Evolutionary conservation across 2,329 filamentous ascomycete genomes (phyloP).

Genomic region (Aspergillus fructus): DNA sequence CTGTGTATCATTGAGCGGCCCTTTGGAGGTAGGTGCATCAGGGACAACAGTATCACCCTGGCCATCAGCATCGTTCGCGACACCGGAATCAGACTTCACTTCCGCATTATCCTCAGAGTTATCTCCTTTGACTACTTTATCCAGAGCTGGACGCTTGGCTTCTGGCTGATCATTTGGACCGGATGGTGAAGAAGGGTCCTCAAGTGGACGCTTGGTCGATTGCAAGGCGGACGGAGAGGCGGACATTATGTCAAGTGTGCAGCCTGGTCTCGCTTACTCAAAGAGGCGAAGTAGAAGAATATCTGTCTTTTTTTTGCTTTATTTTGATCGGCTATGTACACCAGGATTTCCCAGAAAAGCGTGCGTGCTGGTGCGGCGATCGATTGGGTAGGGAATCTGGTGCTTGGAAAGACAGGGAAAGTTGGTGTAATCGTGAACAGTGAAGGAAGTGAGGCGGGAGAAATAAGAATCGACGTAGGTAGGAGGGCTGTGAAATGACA

Average conservation of each 20-base stretch:
- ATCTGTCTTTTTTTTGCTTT: constrained; percentile 52
- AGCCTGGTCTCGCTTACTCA: constrained; percentile 40
- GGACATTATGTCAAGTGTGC: constrained; percentile 62
- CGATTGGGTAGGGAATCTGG: constrained; percentile 40
- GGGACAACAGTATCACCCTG: constrained; percentile 70
- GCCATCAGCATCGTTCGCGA: constrained; percentile 26
- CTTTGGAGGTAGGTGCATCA: constrained; percentile 60
- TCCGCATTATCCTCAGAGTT: constrained; percentile 34
- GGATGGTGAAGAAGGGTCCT: constrained; percentile 94
- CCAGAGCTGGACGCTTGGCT: constrained; percentile 91
- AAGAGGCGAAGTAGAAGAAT: constrained; percentile 46
- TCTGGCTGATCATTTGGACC: constrained; percentile 90
- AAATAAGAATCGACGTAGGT: constrained; percentile 31
- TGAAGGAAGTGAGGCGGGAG: constrained; percentile 38
- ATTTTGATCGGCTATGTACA: constrained; percentile 68
- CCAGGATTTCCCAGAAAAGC: constrained; percentile 88
- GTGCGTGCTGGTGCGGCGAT: constrained; percentile 78
- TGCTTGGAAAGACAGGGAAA: constrained; percentile 33
- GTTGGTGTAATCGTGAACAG: constrained; percentile 31
- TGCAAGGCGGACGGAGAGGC: constrained; percentile 56
- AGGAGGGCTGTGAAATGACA: constrained; percentile 27
- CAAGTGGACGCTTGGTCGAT: constrained; percentile 80
- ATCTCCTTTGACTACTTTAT: constrained; percentile 78
- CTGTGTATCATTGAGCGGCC: constrained; percentile 52
- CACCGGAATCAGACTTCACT: constrained; percentile 23